phyloP scores from a whole-genome alignment of 495 filamentous ascomycete species.

The Aspergillus carlsbadensis region DNA sequence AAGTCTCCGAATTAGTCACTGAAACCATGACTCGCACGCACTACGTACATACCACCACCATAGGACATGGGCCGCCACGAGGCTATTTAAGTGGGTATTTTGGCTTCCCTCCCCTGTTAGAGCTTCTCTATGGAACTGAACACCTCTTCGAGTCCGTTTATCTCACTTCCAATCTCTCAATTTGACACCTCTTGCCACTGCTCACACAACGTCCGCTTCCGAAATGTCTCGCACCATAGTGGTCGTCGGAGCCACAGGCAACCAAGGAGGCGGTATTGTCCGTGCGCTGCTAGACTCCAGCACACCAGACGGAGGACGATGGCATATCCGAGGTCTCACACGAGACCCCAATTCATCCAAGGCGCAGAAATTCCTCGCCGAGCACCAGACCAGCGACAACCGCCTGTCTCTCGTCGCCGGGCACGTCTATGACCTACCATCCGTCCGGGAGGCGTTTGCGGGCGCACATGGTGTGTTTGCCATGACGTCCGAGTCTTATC shows the following conservation, averaged over 20 bases:
- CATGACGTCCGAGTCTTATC: conserved; percentile 26
- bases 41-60: no score
- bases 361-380: conserved; percentile 5
- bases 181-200: no score
- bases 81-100: no score
- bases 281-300: conserved; percentile 23
- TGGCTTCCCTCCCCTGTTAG: no score
- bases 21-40: no score
- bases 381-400: not conserved
- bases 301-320: conserved; percentile 22
- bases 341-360: conserved; percentile 32
- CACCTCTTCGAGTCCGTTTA: no score
- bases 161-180: no score
- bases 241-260: conserved; percentile 33
- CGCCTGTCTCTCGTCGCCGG: no score
- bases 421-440: conserved; percentile 18
- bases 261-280: conserved; percentile 33
- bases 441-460: conserved; percentile 25
- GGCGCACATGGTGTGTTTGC: conserved; percentile 36
- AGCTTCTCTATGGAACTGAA: no score
- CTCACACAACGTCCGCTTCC: no score
- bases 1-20: no score
- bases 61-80: no score
- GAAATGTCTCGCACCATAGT: conserved; percentile 36
- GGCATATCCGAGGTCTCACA: conserved; percentile 42